Base-by-base conservation (phyloP, 2,329 filamentous ascomycete genomes). In the Tolypocladium ovalisporum region DNA sequence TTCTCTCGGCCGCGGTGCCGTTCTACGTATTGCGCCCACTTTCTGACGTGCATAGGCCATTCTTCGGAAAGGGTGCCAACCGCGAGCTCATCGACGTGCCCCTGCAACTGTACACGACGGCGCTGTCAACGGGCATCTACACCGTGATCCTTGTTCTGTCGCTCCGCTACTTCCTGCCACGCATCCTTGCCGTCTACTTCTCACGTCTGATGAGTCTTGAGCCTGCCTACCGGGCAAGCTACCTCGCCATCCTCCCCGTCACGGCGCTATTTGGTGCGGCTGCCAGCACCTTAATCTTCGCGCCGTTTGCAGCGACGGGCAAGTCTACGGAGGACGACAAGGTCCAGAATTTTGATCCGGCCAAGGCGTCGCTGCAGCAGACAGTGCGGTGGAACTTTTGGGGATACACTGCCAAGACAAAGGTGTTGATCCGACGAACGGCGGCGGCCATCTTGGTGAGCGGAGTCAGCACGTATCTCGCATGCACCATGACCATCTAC, bases 241-340 rank as follows among this genome's bases (percentile, higher is more conserved):
- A 84, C 40, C 70, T 80, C 44, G 77, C 80, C 10, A 77, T 89
- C 53, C 71, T 90, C 4, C 84, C 86, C 1, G 79, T 79, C 49
- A 77, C 78, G 8, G 61, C 81, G 4, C 65, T 77, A 2, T 77
- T 89, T 22, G 92, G 91, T 3, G 76, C 84, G 60, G 88, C 89
- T 0, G 85, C 87, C 5, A 84, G 84, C 60, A 80, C 82, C 52
- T 93, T 95, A 69, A 83, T 97, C 63, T 95, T 96, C 70, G 82
- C 83, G 42, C 85, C 87, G 2, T 80, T 83, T 27, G 80, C 83
- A 22, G 79, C 76, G 17, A 78, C 80, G 0, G 79, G 78, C 32
- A 74, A 73, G 32, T 77, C 74, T 19, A 67, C 69, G 49, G 73
- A 76, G 61, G 78, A 84, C 60, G 77, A 77, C 56, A 73, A 77